These are phyloP conservation scores for Geotrichum aggregatum DNA, from an alignment of 1,139 yeast species.

Conservation along the genomic window DNA sequence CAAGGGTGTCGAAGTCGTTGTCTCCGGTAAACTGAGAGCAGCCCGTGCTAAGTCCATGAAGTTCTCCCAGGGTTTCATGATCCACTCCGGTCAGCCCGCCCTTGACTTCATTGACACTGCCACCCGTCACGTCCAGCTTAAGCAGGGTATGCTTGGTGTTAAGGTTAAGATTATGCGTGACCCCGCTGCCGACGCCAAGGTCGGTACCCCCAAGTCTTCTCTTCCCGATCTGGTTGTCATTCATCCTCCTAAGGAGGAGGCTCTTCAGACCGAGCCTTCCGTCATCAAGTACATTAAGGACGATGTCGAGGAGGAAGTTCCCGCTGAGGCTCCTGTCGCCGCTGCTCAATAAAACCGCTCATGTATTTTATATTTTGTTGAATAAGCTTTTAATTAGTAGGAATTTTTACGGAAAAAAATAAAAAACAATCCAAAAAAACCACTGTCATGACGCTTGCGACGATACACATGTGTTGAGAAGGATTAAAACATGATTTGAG, in stretches of 20 bases:
- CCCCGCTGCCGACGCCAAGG: slow-evolving; percentile 79
- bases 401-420: slow-evolving; percentile 5
- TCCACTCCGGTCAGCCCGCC: slow-evolving; percentile 99
- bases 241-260: slow-evolving; percentile 97
- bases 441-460: background rate
- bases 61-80: slow-evolving; percentile 99
- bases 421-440: slow-evolving; percentile 3
- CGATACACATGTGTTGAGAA: background rate
- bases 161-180: slow-evolving; percentile 99
- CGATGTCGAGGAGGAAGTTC: slow-evolving; percentile 27
- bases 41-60: slow-evolving; percentile 99
- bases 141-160: slow-evolving; percentile 99
- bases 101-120: slow-evolving; percentile 97
- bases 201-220: slow-evolving; percentile 76
- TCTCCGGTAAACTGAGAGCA: slow-evolving; percentile 99
- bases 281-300: slow-evolving; percentile 45
- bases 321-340: slow-evolving; percentile 24
- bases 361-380: slow-evolving; percentile 6
- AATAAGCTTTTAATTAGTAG: background rate
- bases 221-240: slow-evolving; percentile 96
- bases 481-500: background rate
- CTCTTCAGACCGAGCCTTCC: slow-evolving; percentile 77
- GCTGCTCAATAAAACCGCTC: slow-evolving; percentile 18
- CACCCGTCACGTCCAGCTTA: slow-evolving; percentile 98
- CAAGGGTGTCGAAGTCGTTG: slow-evolving; percentile 99